Base-by-base conservation (phyloP, 768 basidiomycete genomes). In the Lactarius indigo region DNA sequence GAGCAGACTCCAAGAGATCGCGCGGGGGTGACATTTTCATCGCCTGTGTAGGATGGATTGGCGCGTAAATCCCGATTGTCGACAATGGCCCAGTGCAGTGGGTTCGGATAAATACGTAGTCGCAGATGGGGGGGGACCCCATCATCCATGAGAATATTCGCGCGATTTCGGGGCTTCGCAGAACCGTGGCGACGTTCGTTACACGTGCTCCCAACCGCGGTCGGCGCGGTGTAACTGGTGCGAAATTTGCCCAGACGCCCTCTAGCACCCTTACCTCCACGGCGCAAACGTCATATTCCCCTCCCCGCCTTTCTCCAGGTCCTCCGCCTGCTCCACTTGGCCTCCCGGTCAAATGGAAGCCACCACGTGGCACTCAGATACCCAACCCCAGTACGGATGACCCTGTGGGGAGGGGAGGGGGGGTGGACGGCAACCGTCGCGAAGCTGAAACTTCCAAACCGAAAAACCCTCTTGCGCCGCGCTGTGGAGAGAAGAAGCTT, bases 151-250 rank as follows among this genome's bases (percentile, higher is more conserved):
- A 37, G 61, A 59, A 63, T 47, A 17, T 58, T 63, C 35, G 57
- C 26, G 66, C 66, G 62, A 59, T 63, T 61, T 63, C 57, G 61
- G 61, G 35, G 30, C 35, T 59, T 55, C 64, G 37, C 23, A 54
- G 31, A 55, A 42, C 50, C 50, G 50, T 52, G 50, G 41, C 9
- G 28, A 58, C 33, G 37, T 52, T 55, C 37, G 17, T 15, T 58
- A 52, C 65, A 58, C 26, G 47, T 55, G 50, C 41, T 28, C 39
- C 31, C 41, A 47, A 50, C 66, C 66, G 66, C 66, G 66, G 66
- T 54, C 31, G 55, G 35, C 66, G 65, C 65, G 65, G 65, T 37
- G 41, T 20, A 15, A 44, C 35, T 17, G 41, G n/a, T 39, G 55
- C 44, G 31, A 57, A 28, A 52, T 33, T 64, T 54, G 30, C 35